Conservation (phyloP, 345 rosid genomes). For the Pistacia atlantica region DNA sequence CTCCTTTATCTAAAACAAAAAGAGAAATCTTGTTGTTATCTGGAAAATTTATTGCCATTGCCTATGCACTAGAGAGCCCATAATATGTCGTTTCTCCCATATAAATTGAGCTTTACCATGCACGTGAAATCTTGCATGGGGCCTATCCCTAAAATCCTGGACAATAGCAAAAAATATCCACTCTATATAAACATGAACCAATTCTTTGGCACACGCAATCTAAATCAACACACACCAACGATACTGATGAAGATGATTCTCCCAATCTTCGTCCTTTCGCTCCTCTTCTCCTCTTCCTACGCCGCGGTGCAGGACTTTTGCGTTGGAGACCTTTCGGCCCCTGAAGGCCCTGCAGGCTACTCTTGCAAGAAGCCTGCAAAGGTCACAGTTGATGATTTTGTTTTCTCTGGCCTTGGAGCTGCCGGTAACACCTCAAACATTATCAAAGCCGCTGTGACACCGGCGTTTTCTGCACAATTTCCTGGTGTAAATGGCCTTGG, state of each 20-base stretch:
- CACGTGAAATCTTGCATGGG: conserved; percentile 25
- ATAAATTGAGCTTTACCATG: neutral
- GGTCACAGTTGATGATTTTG: conserved; percentile 68
- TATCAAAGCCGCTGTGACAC: conserved; percentile 79
- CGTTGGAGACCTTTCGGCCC: conserved; percentile 55
- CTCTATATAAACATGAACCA: conserved; percentile 25
- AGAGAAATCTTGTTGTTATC: conserved; percentile 34
- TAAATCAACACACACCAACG: neutral
- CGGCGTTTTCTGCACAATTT: conserved; percentile 59
- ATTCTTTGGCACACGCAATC: neutral
- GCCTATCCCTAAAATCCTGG: neutral
- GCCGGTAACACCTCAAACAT: conserved; percentile 67
- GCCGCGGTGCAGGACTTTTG: conserved; percentile 77
- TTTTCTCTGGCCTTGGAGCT: conserved; percentile 54
- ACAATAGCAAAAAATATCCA: conserved; percentile 3
- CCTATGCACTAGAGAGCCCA: conserved; percentile 21
- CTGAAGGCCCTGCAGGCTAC: conserved; percentile 72
- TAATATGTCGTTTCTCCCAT: conserved; percentile 22
- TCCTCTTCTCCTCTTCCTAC: conserved; percentile 48
- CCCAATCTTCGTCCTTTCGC: conserved; percentile 38
- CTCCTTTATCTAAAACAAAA: conserved; percentile 17
- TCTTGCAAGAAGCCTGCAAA: conserved; percentile 55
- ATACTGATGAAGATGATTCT: conserved; percentile 37
- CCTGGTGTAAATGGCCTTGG: conserved; percentile 81
- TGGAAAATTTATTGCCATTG: neutral